Evolutionary conservation across 225 moss, liverwort and hornwort species (phyloP), one percentile per base, ranked within the genome.

Genomic region (Physcomitrellopsis africana): DNA sequence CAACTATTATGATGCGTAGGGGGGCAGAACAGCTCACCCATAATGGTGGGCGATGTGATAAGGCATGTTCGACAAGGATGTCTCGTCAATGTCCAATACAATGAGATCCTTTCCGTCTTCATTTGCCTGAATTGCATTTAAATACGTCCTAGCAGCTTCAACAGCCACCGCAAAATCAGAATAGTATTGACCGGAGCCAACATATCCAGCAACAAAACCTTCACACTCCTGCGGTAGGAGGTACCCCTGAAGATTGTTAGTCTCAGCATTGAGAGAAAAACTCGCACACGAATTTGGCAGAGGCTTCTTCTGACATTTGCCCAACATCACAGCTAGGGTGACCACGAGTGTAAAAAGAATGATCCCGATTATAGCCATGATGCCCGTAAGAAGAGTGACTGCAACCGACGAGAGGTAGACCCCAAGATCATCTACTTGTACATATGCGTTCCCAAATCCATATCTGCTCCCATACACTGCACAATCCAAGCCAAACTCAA

Each of bases 41-140:
- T 81, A 99, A 54, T 85, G 74, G 68, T 95, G 90, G 0, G 62
- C 68, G 0, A 1, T 11, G 68, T 99, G 93, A 76, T 95, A 99
- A 10, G 87, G 90, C 72, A 99, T 43, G 72, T 95, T 95, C 14
- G 95, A 95, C 29, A 99, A 79, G 45, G 73, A 69, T 18, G 99
- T 99, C 81, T 99, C 99, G 69, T 99, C 99, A 60, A 99, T 87
- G 69, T 99, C 99, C 81, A 99, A 73, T 48, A 99, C 93, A 56
- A 99, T 79, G 20, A 95, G 76, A 79, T 99, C 95, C 56, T 52
- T 78, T 32, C 84, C 88, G 65, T 99, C 99, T 9, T 84, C 83
- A 24, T 73, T 81, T 1, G 81, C 63, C 26, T 72, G 51, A 9
- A 92, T 58, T 22, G 80, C 81, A 1, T 43, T 79, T 80, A 99